Evolutionary conservation across 2,329 filamentous ascomycete genomes (phyloP).

Genomic region (Knufia fluminis): DNA sequence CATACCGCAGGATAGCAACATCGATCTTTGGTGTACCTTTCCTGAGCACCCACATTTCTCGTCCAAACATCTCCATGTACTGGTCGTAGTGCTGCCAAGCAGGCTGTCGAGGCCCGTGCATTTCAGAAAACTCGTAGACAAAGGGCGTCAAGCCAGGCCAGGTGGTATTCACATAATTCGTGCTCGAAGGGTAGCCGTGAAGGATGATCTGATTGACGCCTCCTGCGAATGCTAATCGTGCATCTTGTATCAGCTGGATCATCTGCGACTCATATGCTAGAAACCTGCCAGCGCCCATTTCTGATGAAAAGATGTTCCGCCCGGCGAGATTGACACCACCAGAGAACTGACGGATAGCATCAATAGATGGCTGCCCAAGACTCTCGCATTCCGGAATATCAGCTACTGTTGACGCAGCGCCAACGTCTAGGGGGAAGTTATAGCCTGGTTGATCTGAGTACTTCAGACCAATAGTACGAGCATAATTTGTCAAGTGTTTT

Average conservation of each 20-base stretch:
- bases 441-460: conserved; percentile 35
- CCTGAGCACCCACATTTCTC: conserved; percentile 33
- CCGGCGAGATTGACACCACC: conserved; percentile 33
- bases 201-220: conserved; percentile 38
- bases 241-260: conserved; percentile 26
- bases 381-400: not conserved
- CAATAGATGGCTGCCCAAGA: conserved; percentile 30
- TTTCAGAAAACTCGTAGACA: conserved; percentile 34
- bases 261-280: conserved; percentile 24
- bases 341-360: conserved; percentile 33
- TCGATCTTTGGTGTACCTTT: conserved; percentile 34
- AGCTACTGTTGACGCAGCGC: not conserved
- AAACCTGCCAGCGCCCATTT: conserved; percentile 27
- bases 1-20: conserved; percentile 27
- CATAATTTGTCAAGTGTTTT: conserved; percentile 27
- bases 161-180: conserved; percentile 38
- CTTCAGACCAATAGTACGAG: conserved; percentile 26
- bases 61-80: conserved; percentile 30
- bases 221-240: conserved; percentile 33
- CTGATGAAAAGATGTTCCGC: conserved; percentile 33
- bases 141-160: conserved; percentile 43
- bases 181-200: conserved; percentile 36
- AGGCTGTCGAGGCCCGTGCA: conserved; percentile 33
- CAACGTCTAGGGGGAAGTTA: conserved; percentile 37
- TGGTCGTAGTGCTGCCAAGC: conserved; percentile 34